phyloP scores from a whole-genome alignment of 768 basidiomycete species.

The Naganishia vaughanmartiniae region DNA sequence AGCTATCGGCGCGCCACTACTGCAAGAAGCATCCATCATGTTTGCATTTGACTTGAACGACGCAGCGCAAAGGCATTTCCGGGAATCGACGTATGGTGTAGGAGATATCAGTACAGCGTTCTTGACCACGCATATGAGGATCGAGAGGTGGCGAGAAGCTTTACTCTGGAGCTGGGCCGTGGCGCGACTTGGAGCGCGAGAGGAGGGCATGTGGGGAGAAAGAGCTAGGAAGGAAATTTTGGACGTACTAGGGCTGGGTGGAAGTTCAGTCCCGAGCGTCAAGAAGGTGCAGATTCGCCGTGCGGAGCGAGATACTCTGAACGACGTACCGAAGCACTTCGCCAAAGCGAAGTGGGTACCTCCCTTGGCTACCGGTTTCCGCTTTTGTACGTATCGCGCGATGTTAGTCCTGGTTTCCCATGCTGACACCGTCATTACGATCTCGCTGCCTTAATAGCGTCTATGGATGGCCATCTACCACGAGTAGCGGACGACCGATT shows the following conservation, averaged over 20 bases:
- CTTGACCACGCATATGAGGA: slow-evolving; percentile 41
- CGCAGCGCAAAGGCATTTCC: slow-evolving; percentile 43
- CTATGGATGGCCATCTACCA: slow-evolving; percentile 48
- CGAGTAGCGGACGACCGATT: background rate
- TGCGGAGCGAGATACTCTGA: slow-evolving; percentile 35
- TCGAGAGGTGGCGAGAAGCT: slow-evolving; percentile 50
- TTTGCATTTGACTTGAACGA: slow-evolving; percentile 37
- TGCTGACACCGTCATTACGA: background rate
- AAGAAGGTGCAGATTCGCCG: slow-evolving; percentile 11
- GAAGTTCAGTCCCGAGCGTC: background rate
- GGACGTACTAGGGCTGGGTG: slow-evolving; percentile 32
- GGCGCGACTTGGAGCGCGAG: slow-evolving; percentile 35
- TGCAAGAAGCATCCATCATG: slow-evolving; percentile 46
- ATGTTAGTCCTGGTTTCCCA: slow-evolving; percentile 29
- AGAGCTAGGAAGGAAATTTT: slow-evolving; percentile 35
- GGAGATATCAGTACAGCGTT: slow-evolving; percentile 46
- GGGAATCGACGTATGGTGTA: slow-evolving; percentile 37
- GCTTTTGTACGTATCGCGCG: slow-evolving; percentile 29
- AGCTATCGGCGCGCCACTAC: slow-evolving; percentile 33
- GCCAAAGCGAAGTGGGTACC: slow-evolving; percentile 35
- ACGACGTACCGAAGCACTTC: slow-evolving; percentile 32
- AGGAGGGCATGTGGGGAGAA: slow-evolving; percentile 39
- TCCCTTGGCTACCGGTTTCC: slow-evolving; percentile 37
- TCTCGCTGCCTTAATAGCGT: slow-evolving; percentile 27
- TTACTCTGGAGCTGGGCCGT: slow-evolving; percentile 48